Evolutionary conservation across 2,329 filamentous ascomycete species (phyloP), one percentile per base, ranked within the genome.

Genomic region (Colletotrichum sp.): DNA sequence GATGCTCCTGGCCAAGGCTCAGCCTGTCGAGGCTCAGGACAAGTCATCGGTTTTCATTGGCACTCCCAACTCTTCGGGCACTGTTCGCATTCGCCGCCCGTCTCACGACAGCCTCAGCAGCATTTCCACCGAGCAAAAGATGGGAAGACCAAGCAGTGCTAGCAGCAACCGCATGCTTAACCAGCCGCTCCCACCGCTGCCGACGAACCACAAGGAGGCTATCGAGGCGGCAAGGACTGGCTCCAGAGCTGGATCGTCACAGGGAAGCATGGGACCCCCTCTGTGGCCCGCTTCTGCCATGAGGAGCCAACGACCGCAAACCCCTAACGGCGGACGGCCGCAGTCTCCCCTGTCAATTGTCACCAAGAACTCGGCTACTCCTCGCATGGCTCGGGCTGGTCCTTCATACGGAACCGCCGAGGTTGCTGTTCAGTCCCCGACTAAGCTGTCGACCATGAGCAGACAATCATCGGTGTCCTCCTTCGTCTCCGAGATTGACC

Each of bases 401-500:
- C 86, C 72, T 18, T 63, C 88, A 65, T 84, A 89, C 36, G 90
- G 87, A 26, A 84, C 84, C 28, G 82, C 83, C 5, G 88, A 90
- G 75, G 76, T 34, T 62, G 28, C 59, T 16, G 30, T 88, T 66
- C 86, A 92, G 15, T 90, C 90, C 6, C 87, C 90, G 3, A 85
- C 87, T 4, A 86, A 85, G 76, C 79, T 85, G 65, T 83, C 83
- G 10, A 81, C 82, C 76, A 80, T 84, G 80, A 89, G 88, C 79
- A 92, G 94, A 59, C 92, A 95, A 78, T 98, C 96, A 5, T 99
- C 97, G 0, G 92, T 99, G 8, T 98, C 97, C 1, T 99, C 97
- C 0, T 99, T 99, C 82, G 95, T 93, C 7, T 99, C 97, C 0
- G 97, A 99, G 85, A 88, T 99, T 24, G 97, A 99, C 81, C 93